These are phyloP conservation scores for Pichia cephalocereana DNA, from an alignment of 805 yeast species.

Conservation along the genomic window DNA sequence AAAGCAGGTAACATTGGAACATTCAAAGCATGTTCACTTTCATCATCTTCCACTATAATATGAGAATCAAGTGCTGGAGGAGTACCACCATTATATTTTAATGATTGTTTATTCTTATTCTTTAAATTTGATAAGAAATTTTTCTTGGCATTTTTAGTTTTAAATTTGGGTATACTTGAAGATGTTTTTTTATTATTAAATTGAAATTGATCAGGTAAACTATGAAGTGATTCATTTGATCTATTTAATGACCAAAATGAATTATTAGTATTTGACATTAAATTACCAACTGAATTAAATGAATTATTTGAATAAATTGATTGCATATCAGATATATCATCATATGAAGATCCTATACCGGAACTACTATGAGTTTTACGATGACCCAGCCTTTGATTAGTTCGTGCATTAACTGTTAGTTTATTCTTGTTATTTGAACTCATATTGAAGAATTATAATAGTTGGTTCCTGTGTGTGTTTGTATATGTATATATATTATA, in stretches of 20 bases:
- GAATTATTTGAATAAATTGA: conserved; percentile 3
- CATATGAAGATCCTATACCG: neutral
- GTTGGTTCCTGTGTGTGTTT: too few species aligned
- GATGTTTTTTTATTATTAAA: neutral
- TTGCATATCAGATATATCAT: neutral
- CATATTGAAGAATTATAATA: too few species aligned
- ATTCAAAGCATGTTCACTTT: conserved; percentile 16
- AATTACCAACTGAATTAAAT: neutral
- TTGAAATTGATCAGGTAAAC: neutral
- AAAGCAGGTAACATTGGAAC: conserved; percentile 23
- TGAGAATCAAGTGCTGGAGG: conserved; percentile 11
- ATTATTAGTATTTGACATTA: neutral
- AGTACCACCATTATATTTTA: neutral
- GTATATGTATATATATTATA: too few species aligned
- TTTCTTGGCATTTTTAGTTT: neutral
- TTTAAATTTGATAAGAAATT: neutral
- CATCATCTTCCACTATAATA: conserved; percentile 26
- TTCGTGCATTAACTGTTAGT: neutral
- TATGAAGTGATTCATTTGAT: conserved; percentile 7
- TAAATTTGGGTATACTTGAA: neutral
- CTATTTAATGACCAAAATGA: neutral
- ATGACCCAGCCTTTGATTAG: neutral
- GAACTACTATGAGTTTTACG: neutral
- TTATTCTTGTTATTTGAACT: neutral
- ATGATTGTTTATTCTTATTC: neutral